A percentile compares a stretch with the other conserved stretches of the same genome.
phyloP scores from a whole-genome alignment of 805 yeast species.

The Metschnikowia peoriensis region DNA sequence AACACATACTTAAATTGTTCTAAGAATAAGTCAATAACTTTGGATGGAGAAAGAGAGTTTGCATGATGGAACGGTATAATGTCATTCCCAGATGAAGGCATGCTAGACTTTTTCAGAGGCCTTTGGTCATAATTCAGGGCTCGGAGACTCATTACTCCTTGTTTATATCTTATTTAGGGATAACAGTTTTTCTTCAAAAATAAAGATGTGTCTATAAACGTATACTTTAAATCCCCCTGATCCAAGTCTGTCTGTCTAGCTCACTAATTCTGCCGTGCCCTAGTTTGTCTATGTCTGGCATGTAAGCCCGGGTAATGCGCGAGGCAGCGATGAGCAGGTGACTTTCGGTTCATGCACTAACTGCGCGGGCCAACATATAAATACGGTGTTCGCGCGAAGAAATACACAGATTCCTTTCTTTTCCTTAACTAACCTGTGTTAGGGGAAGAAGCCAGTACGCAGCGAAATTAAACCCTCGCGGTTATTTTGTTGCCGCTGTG shows the following conservation, averaged over 20 bases:
- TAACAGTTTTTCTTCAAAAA: no score
- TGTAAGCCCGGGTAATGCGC: constrained; percentile 10
- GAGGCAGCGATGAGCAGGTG: constrained; percentile 7
- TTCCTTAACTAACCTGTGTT: constrained; percentile 35
- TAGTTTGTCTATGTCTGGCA: constrained; percentile 5
- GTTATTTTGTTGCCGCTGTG: constrained; percentile 31
- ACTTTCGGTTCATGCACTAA: constrained; percentile 8
- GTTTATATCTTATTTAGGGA: no score
- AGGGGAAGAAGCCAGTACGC: constrained; percentile 42
- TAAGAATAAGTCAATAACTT: constrained; percentile 37
- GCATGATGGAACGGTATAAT: constrained; percentile 35
- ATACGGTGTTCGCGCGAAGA: neutral
- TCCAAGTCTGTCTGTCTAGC: neutral
- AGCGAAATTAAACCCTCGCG: constrained; percentile 29
- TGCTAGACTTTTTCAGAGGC: constrained; percentile 1
- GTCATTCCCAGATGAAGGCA: constrained; percentile 15
- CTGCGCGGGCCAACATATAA: neutral
- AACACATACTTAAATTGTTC: constrained; percentile 32
- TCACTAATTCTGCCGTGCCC: neutral
- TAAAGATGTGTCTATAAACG: no score
- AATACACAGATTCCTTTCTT: constrained; percentile 11
- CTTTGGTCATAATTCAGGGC: constrained; percentile 10
- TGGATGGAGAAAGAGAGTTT: constrained; percentile 31
- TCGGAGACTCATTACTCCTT: constrained; percentile 4
- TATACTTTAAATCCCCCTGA: neutral